Conservation (phyloP, 2,329 filamentous ascomycete genomes). For the Alternaria novae-zelandiae region DNA sequence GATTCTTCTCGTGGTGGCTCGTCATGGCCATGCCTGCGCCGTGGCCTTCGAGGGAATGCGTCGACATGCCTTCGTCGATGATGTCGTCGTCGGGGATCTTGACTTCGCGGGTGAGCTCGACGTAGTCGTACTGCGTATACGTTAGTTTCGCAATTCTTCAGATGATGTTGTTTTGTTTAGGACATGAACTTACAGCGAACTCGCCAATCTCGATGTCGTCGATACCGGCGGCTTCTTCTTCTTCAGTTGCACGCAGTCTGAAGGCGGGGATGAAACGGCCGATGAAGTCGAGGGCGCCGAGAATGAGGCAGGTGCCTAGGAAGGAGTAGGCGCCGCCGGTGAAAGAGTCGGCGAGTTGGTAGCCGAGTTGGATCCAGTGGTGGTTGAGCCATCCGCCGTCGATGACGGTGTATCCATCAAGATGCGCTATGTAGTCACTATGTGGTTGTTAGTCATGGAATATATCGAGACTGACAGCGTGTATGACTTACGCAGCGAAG, state of each 20-base stretch:
- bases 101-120: constrained; percentile 75
- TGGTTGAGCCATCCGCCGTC: constrained; percentile 81
- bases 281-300: constrained; percentile 64
- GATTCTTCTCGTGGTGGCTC: constrained; percentile 46
- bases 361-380: constrained; percentile 82
- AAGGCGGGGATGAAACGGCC: constrained; percentile 81
- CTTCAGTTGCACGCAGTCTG: constrained; percentile 73
- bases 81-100: constrained; percentile 35
- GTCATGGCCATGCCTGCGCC: constrained; percentile 35
- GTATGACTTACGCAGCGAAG: constrained; percentile 70
- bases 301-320: constrained; percentile 75
- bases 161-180: too few relatives aligned
- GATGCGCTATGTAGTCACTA: constrained; percentile 79
- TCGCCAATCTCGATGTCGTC: constrained; percentile 92
- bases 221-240: constrained; percentile 83
- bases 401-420: constrained; percentile 74
- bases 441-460: neutral
- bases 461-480: too few relatives aligned
- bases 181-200: constrained; percentile 68
- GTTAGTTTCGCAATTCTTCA: too few relatives aligned
- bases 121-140: constrained; percentile 73
- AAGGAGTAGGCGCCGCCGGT: constrained; percentile 81
- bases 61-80: constrained; percentile 44
- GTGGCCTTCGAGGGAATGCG: constrained; percentile 38
- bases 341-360: constrained; percentile 83